These are phyloP conservation scores for Sporothrix brunneoviolacea DNA, from an alignment of 2,329 filamentous ascomycete genomes.

Conservation along the genomic window DNA sequence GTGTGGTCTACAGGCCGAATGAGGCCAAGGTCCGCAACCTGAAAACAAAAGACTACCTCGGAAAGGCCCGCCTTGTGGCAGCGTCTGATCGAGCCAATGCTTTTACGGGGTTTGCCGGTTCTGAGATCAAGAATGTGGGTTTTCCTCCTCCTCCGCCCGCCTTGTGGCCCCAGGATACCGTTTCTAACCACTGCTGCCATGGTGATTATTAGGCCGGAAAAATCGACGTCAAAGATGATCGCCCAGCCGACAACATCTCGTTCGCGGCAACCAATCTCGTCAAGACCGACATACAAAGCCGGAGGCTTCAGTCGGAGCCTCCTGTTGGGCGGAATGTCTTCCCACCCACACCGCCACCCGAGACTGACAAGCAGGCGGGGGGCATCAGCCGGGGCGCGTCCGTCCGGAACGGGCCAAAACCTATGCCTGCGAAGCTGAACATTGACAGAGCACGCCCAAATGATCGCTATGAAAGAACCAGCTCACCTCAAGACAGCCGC, in stretches of 20 bases:
- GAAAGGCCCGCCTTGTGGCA: conserved; percentile 89
- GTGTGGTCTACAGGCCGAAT: conserved; percentile 90
- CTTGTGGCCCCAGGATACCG: not conserved
- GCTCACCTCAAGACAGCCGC: conserved; percentile 37
- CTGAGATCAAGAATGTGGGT: conserved; percentile 67
- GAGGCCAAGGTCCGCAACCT: conserved; percentile 97
- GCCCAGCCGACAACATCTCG: conserved; percentile 76
- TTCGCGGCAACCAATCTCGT: conserved; percentile 91
- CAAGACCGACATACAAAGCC: conserved; percentile 72
- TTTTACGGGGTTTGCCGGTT: conserved; percentile 74
- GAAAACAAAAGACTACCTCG: conserved; percentile 95
- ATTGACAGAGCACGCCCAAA: conserved; percentile 50
- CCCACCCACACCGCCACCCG: conserved; percentile 96
- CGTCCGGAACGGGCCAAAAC: conserved; percentile 55
- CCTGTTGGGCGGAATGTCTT: conserved; percentile 75
- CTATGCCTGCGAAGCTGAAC: conserved; percentile 56
- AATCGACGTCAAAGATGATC: conserved; percentile 62
- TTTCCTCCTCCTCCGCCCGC: too few species aligned
- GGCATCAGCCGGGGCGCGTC: conserved; percentile 48
- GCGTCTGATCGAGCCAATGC: conserved; percentile 74
- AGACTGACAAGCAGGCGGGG: conserved; percentile 57
- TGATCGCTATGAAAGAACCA: conserved; percentile 49
- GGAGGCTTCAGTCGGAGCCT: conserved; percentile 79
- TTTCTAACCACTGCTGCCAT: not conserved
- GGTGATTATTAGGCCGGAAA: conserved; percentile 38